phyloP scores from a whole-genome alignment of 768 basidiomycete genomes.

The Pholiota molesta region DNA sequence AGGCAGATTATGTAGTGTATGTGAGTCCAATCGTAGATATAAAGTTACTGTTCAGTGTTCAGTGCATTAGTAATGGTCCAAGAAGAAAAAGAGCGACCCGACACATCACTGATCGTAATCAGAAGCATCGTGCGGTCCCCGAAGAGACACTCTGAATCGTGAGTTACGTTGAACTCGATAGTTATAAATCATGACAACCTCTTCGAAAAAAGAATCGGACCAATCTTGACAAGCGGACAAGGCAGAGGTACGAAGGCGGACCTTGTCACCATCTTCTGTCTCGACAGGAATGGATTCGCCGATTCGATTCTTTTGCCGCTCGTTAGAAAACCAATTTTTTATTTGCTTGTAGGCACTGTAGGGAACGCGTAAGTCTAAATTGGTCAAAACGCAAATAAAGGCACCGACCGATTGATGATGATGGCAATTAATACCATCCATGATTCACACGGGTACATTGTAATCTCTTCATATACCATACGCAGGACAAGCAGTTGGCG shows the following conservation, averaged over 20 bases:
- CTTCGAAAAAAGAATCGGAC: conserved; percentile 65
- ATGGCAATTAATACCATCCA: conserved; percentile 64
- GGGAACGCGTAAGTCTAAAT: conserved; percentile 5
- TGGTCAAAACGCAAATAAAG: conserved; percentile 2
- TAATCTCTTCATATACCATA: conserved; percentile 68
- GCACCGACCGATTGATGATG: conserved; percentile 53
- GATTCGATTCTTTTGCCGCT: conserved; percentile 49
- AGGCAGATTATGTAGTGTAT: background rate
- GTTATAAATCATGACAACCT: conserved; percentile 61
- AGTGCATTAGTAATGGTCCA: conserved; percentile 1
- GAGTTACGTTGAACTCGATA: conserved; percentile 40
- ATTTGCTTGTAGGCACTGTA: conserved; percentile 60
- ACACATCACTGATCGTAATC: conserved; percentile 19
- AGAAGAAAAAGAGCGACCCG: conserved; percentile 7
- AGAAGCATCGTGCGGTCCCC: conserved; percentile 18
- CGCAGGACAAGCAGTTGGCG: conserved; percentile 60
- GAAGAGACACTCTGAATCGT: conserved; percentile 26
- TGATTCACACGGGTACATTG: conserved; percentile 63
- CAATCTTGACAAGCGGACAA: conserved; percentile 54
- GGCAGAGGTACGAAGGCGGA: conserved; percentile 53
- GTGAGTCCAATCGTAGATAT: conserved; percentile 12
- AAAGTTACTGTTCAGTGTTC: conserved; percentile 8
- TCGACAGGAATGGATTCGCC: conserved; percentile 42
- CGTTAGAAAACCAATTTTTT: conserved; percentile 72
- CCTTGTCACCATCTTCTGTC: conserved; percentile 42